Percentiles rank a stretch among this genome's conserved stretches.
These are phyloP conservation scores for Emergomyces pasteurianus DNA, from an alignment of 2,329 filamentous ascomycete genomes.

Conservation along the genomic window DNA sequence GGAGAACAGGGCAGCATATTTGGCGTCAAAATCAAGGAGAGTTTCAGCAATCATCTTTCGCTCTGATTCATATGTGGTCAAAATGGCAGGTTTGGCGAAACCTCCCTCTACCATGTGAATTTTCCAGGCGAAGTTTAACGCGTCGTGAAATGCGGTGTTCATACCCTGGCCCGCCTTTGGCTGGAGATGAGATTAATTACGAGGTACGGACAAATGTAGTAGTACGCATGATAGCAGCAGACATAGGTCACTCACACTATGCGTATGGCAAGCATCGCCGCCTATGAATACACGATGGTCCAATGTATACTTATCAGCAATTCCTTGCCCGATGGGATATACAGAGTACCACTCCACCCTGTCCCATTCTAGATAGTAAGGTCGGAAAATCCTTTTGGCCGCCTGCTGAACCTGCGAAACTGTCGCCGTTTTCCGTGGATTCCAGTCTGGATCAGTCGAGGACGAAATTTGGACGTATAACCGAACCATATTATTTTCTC, in stretches of 20 bases:
- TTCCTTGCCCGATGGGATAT: conserved; percentile 54
- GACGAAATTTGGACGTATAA: conserved; percentile 48
- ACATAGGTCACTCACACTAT: conserved; percentile 29
- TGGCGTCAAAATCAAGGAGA: conserved; percentile 74
- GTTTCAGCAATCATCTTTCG: conserved; percentile 75
- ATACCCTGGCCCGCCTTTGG: conserved; percentile 55
- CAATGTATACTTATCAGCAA: conserved; percentile 52
- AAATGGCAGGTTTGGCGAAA: conserved; percentile 60
- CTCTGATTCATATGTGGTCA: conserved; percentile 79
- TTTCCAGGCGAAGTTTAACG: conserved; percentile 90
- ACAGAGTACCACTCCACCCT: conserved; percentile 55
- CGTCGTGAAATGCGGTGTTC: conserved; percentile 50
- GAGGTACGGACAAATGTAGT: neutral
- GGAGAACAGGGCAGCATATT: conserved; percentile 84
- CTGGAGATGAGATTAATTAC: conserved; percentile 14
- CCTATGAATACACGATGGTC: conserved; percentile 56
- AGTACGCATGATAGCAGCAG: neutral
- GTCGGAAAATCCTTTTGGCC: conserved; percentile 47
- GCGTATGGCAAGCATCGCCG: conserved; percentile 53
- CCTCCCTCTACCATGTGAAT: conserved; percentile 80
- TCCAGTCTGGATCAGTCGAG: conserved; percentile 49
- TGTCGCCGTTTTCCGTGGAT: conserved; percentile 49
- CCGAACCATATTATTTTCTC: conserved; percentile 45
- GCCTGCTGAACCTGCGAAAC: conserved; percentile 46
- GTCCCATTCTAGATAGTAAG: conserved; percentile 51